phyloP scores from a whole-genome alignment of 495 filamentous ascomycete species.

The Xylaria telfairii region DNA sequence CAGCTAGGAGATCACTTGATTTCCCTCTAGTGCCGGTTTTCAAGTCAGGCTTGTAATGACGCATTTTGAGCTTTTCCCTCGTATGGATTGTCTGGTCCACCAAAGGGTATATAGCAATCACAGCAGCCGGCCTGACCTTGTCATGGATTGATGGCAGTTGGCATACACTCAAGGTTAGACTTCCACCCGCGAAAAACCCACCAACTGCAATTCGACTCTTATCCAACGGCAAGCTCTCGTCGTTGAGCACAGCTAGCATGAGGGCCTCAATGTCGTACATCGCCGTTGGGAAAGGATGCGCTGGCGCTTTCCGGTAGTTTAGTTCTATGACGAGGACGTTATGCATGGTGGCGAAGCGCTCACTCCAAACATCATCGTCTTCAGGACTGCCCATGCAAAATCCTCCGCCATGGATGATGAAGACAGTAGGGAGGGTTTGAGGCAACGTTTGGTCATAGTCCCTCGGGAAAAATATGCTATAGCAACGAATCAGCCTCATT shows the following conservation, averaged over 20 bases:
- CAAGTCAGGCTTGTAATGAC: slow-evolving; percentile 43
- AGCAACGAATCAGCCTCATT: background rate
- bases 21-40: slow-evolving; percentile 35
- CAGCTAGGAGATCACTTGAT: background rate
- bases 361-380: slow-evolving; percentile 19
- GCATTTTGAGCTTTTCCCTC: slow-evolving; percentile 29
- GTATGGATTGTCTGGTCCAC: slow-evolving; percentile 34
- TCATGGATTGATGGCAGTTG: slow-evolving; percentile 36
- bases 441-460: slow-evolving; percentile 31
- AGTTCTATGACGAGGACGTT: background rate
- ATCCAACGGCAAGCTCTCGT: background rate
- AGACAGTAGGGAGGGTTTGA: slow-evolving; percentile 41
- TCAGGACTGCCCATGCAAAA: slow-evolving; percentile 42
- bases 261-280: background rate
- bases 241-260: background rate
- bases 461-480: slow-evolving; percentile 42
- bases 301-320: background rate
- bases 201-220: background rate
- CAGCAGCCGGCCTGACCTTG: slow-evolving; percentile 34
- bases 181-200: slow-evolving; percentile 17
- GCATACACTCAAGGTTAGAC: slow-evolving; percentile 39
- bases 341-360: slow-evolving; percentile 29
- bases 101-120: slow-evolving; percentile 42
- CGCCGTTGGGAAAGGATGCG: background rate
- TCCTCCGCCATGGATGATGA: slow-evolving; percentile 50